Conservation (phyloP, 495 filamentous ascomycete genomes). For the Chaetomium tenue region DNA sequence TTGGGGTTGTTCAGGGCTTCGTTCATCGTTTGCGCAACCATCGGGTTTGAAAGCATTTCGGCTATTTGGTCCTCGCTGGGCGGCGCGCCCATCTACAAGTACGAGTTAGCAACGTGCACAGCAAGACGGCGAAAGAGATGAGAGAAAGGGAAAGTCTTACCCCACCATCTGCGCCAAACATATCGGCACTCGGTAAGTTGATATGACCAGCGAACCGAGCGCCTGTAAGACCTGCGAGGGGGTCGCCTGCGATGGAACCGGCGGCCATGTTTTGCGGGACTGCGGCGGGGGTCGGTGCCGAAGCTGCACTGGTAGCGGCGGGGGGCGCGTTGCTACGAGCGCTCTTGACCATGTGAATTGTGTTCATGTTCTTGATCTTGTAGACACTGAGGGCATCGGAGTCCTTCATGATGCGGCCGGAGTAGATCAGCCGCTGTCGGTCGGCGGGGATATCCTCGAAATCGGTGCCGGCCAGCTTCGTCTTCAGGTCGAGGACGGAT, state of each 20-base stretch:
- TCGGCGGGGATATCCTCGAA: conserved; percentile 82
- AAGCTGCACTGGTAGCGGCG: conserved; percentile 51
- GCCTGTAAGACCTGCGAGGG: conserved; percentile 85
- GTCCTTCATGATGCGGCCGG: conserved; percentile 93
- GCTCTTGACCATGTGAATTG: conserved; percentile 92
- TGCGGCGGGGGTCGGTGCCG: conserved; percentile 53
- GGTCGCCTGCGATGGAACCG: conserved; percentile 80
- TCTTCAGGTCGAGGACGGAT: conserved; percentile 81
- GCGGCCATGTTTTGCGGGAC: conserved; percentile 89
- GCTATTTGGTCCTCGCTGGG: conserved; percentile 75
- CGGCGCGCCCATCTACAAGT: conserved; percentile 79
- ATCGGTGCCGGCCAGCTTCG: conserved; percentile 73
- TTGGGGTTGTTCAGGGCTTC: conserved; percentile 91
- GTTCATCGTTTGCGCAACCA: conserved; percentile 78
- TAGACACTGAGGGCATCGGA: conserved; percentile 77
- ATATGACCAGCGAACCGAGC: conserved; percentile 92
- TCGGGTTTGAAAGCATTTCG: conserved; percentile 81
- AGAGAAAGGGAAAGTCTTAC: conserved; percentile 57
- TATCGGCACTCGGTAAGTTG: conserved; percentile 78
- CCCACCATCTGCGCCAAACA: conserved; percentile 96
- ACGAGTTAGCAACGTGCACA: conserved; percentile 29
- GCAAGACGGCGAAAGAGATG: neutral
- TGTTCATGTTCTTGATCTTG: conserved; percentile 95
- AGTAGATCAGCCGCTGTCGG: conserved; percentile 93
- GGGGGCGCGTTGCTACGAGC: conserved; percentile 83